Conservation (phyloP, 2,329 filamentous ascomycete genomes). For the Biscogniauxia sp. region DNA sequence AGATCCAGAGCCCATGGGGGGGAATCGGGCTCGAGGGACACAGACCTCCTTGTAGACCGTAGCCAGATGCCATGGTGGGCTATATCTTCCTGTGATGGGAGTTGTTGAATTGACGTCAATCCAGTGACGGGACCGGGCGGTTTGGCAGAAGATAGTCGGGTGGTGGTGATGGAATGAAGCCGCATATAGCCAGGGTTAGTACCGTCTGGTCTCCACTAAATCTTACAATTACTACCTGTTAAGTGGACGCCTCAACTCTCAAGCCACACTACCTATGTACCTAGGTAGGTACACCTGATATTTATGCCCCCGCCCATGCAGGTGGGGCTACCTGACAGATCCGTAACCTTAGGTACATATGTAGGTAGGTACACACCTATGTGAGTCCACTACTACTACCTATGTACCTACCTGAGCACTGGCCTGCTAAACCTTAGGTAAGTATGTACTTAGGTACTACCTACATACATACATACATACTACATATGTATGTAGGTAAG, state of each 20-base stretch:
- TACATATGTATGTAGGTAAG: too few relatives aligned
- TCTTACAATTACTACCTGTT: background rate
- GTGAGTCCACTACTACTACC: too few relatives aligned
- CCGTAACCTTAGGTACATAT: background rate
- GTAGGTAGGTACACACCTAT: background rate
- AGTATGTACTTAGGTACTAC: background rate
- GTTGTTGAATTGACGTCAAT: background rate
- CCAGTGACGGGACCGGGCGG: background rate
- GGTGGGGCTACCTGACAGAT: background rate
- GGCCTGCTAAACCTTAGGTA: background rate
- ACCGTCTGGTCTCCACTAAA: background rate
- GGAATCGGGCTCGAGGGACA: slow-evolving; percentile 19
- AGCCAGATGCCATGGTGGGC: slow-evolving; percentile 72
- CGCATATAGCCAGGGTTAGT: background rate
- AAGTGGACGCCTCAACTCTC: background rate
- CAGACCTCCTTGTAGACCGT: slow-evolving; percentile 76
- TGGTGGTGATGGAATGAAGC: background rate
- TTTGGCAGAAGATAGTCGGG: background rate
- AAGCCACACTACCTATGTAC: background rate
- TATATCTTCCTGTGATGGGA: background rate
- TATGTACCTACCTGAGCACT: background rate
- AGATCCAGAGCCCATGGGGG: slow-evolving; percentile 13
- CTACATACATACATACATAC: background rate
- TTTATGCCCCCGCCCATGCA: too few relatives aligned
- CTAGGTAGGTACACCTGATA: background rate